These are phyloP conservation scores for Excoecaria agallocha DNA, from an alignment of 345 rosid genomes.

Conservation along the genomic window DNA sequence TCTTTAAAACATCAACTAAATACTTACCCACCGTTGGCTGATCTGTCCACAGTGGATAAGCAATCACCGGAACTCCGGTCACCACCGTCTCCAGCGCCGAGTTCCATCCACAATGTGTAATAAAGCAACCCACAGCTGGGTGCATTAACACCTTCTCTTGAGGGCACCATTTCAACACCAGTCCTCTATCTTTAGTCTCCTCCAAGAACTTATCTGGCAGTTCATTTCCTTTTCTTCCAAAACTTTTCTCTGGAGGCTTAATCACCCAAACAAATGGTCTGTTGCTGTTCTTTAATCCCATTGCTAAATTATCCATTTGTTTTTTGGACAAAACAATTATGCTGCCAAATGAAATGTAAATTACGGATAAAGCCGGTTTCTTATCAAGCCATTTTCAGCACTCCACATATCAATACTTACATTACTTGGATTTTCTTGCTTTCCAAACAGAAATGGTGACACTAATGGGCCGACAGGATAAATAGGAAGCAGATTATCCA, in stretches of 20 bases:
- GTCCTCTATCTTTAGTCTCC: constrained; percentile 37
- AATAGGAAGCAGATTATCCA: constrained; percentile 28
- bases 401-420: constrained; percentile 37
- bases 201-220: constrained; percentile 21
- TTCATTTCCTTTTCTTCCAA: background rate
- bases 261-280: constrained; percentile 59
- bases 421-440: constrained; percentile 8
- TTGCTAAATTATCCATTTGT: constrained; percentile 41
- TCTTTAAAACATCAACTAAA: constrained; percentile 42
- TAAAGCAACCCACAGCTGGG: constrained; percentile 41
- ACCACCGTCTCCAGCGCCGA: constrained; percentile 47
- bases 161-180: constrained; percentile 46
- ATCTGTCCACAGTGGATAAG: constrained; percentile 48
- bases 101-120: constrained; percentile 66
- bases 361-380: constrained; percentile 41
- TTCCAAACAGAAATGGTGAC: constrained; percentile 38
- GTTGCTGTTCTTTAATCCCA: constrained; percentile 34
- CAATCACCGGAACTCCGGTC: constrained; percentile 51
- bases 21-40: constrained; percentile 43
- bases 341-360: constrained; percentile 67
- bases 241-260: constrained; percentile 22
- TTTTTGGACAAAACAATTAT: constrained; percentile 26
- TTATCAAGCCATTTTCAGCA: constrained; percentile 52
- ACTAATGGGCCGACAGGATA: constrained; percentile 59
- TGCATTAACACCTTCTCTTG: constrained; percentile 53